A percentile compares a stretch with the other conserved stretches of the same genome.
Conservation (phyloP, 495 filamentous ascomycete genomes). For the Trichoderma gamsii region DNA sequence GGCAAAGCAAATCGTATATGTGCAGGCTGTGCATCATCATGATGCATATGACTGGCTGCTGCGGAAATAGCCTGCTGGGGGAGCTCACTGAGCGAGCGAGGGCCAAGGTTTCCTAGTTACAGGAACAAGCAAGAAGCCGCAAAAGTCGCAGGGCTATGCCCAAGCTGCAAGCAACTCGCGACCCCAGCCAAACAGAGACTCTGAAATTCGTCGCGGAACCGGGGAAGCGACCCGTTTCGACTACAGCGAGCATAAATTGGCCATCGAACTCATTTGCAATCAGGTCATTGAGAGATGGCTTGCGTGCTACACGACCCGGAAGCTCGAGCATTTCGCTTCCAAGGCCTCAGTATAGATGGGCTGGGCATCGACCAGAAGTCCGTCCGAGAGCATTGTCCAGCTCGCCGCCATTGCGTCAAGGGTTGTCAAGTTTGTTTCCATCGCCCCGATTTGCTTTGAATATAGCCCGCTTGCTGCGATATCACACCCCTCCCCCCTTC, state of each 20-base stretch:
- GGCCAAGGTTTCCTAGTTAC: slow-evolving; percentile 2
- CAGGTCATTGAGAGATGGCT: slow-evolving; percentile 1
- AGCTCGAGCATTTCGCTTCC: neutral
- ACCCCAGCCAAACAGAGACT: slow-evolving; percentile 11
- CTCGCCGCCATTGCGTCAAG: slow-evolving; percentile 8
- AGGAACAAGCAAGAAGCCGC: slow-evolving; percentile 4
- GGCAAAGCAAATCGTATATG: neutral
- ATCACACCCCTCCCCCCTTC: slow-evolving; percentile 11
- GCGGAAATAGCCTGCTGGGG: neutral
- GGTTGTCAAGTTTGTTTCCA: neutral
- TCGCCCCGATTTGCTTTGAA: neutral
- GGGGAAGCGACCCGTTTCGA: slow-evolving; percentile 8
- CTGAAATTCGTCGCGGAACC: slow-evolving; percentile 10
- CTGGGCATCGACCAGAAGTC: neutral
- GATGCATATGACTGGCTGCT: slow-evolving; percentile 1
- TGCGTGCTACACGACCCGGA: slow-evolving; percentile 13
- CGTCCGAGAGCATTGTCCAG: neutral
- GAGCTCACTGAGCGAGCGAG: neutral
- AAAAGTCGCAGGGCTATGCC: neutral
- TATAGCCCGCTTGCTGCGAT: neutral
- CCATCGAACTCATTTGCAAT: neutral
- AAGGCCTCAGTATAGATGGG: neutral
- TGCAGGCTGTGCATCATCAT: neutral
- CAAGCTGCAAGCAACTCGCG: slow-evolving; percentile 3
- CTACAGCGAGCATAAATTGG: neutral